Conservation (phyloP, 495 filamentous ascomycete species). For the Podospora comata region DNA sequence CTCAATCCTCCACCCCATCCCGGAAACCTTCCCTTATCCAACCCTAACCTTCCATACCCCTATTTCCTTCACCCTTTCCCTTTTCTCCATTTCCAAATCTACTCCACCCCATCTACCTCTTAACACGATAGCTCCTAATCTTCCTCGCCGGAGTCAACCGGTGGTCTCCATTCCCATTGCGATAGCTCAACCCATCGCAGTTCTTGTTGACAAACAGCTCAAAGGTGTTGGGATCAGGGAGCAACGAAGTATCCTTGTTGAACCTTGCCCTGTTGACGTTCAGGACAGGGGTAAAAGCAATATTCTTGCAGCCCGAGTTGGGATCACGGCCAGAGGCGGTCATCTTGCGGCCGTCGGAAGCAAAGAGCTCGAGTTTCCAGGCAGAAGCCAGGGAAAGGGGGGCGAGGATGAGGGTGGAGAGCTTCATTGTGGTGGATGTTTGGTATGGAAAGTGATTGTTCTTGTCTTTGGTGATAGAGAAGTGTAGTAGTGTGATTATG, state of each 20-base stretch:
- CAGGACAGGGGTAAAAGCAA: constrained; percentile 15
- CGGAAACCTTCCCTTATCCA: neutral
- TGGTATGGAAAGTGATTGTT: neutral
- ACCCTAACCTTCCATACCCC: neutral
- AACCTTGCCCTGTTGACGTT: constrained; percentile 18
- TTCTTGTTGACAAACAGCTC: constrained; percentile 16
- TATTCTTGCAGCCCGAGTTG: constrained; percentile 20
- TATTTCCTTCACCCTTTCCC: neutral
- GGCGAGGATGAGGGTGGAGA: constrained; percentile 10
- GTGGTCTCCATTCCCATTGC: constrained; percentile 12
- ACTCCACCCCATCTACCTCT: neutral
- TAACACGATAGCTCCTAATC: constrained; percentile 16
- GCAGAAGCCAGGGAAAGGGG: constrained; percentile 10
- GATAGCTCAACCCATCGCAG: constrained; percentile 18
- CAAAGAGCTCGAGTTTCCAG: constrained; percentile 15
- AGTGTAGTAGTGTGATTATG: too few species aligned
- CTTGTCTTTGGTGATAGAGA: neutral
- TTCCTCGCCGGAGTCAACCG: constrained; percentile 9
- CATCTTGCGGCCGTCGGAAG: constrained; percentile 10
- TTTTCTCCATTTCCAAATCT: neutral
- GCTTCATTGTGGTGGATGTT: constrained; percentile 15
- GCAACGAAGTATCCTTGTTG: neutral
- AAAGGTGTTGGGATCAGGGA: constrained; percentile 12
- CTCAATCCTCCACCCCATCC: neutral
- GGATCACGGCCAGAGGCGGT: constrained; percentile 7